Base-by-base conservation (phyloP, 176 grass and related monocot genomes). In the Tillandsia fasciculata region DNA sequence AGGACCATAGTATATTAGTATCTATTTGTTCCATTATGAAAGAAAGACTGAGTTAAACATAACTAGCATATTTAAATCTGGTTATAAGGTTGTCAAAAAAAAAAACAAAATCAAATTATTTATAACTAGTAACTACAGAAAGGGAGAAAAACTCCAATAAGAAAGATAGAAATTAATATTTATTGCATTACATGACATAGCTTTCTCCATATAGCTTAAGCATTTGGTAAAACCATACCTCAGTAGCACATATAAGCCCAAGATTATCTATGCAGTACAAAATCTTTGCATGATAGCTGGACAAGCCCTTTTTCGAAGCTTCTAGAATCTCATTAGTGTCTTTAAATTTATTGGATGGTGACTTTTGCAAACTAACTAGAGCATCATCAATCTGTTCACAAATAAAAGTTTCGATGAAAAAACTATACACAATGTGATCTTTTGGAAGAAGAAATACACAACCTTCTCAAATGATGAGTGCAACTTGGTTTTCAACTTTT, bases 281-380 rank as follows among this genome's bases (percentile, higher is more conserved):
- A 83, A 87, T 83, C 67, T 87, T 87, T 42, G 42, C 85, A 77
- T 87, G 72, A 73, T 73, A 76, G 56, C 47, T 76, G 33, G 50
- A 76, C 72, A 87, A 70, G 64, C 33, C 76, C 69, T 83, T 87
- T 83, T 76, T 83, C 52, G 85, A 87, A 67, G 81, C 67, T 54
- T 79, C 79, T 68, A 87, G 56, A 48, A 87, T 83, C 53, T 56
- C 52, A 61, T 87, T 78, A 12, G 80, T 87, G 85, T 87, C 85
- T 80, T 87, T 68, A 79, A 80, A 87, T 80, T 80, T 79, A 66
- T 80, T 76, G 68, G 80, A 47, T 22, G 76, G 71, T 69, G 85
- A 87, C 72, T 87, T 68, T 83, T 87, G 80, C 58, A 87, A 77
- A 66, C 54, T 70, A 76, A 72, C 76, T 29, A 87, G 78, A 10